Conservation (phyloP, 1,284 basidiomycete genomes). For the Stygiomarasmius scandens region DNA sequence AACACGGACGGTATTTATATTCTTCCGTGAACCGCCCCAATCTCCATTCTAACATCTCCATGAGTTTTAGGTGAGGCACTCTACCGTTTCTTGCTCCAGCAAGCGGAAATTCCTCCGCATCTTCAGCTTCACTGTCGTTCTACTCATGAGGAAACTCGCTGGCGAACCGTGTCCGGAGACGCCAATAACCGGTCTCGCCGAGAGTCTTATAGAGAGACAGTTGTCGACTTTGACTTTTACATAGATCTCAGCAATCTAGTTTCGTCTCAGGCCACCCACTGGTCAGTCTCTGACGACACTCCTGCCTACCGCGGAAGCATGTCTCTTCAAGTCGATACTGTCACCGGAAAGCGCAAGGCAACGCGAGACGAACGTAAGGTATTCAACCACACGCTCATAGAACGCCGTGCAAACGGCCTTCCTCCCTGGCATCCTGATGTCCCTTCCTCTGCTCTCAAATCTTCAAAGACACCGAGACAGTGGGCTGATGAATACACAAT, state of each 20-base stretch:
- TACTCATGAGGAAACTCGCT: slow-evolving; percentile 57
- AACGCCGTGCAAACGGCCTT: slow-evolving; percentile 35
- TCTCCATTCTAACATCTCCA: neutral
- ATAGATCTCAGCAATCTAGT: slow-evolving; percentile 50
- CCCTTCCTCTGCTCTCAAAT: slow-evolving; percentile 35
- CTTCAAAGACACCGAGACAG: slow-evolving; percentile 57
- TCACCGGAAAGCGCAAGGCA: slow-evolving; percentile 32
- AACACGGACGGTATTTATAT: slow-evolving; percentile 59
- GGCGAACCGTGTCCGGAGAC: slow-evolving; percentile 48
- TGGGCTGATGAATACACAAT: slow-evolving; percentile 76
- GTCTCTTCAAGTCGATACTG: slow-evolving; percentile 48
- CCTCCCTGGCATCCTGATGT: slow-evolving; percentile 44
- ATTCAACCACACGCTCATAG: slow-evolving; percentile 33
- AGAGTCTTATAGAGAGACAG: slow-evolving; percentile 53
- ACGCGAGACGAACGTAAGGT: slow-evolving; percentile 31
- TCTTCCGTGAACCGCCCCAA: neutral
- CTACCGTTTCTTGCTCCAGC: slow-evolving; percentile 69
- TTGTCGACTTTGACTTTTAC: slow-evolving; percentile 68
- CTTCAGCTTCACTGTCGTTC: slow-evolving; percentile 58
- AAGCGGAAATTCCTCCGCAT: slow-evolving; percentile 50
- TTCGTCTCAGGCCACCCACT: slow-evolving; percentile 43
- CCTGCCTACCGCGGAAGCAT: slow-evolving; percentile 61
- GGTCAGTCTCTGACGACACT: slow-evolving; percentile 52
- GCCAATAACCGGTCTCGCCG: slow-evolving; percentile 36
- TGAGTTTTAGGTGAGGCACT: slow-evolving; percentile 61